A percentile compares a stretch with the other conserved stretches of the same genome.
Evolutionary conservation across 202 grass and related monocot genomes (phyloP).

Genomic region (Brachypodium distachyon): DNA sequence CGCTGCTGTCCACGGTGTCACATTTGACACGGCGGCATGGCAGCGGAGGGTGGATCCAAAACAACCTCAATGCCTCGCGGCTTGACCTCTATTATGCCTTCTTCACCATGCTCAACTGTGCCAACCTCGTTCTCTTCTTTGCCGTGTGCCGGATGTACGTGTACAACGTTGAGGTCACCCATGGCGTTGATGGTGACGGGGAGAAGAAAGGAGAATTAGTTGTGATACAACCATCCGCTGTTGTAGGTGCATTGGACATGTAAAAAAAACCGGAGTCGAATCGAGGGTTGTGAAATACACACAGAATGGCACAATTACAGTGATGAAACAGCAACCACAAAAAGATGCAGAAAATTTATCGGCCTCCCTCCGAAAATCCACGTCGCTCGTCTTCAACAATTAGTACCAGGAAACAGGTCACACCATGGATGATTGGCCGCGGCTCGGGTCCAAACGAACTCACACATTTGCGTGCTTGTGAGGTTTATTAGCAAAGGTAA

Average conservation of each 20-base stretch:
- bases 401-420: no score
- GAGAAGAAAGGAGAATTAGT: constrained; percentile 10
- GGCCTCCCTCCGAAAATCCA: no score
- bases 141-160: constrained; percentile 59
- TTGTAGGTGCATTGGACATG: neutral
- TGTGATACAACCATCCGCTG: neutral
- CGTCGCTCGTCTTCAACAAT: no score
- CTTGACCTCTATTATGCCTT: constrained; percentile 87
- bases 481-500: no score
- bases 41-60: constrained; percentile 52
- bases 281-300: neutral
- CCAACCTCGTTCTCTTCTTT: constrained; percentile 61
- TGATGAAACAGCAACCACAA: no score
- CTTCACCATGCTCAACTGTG: constrained; percentile 51
- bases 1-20: constrained; percentile 49
- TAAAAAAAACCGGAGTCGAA: no score
- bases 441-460: no score
- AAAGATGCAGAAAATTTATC: no score
- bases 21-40: constrained; percentile 41
- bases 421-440: no score
- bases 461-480: no score
- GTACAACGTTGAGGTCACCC: constrained; percentile 51
- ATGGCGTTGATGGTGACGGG: neutral
- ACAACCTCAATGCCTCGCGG: constrained; percentile 82
- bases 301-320: no score